Conservation (phyloP, 179 eudicot genomes). For the Patellifolia procumbens region DNA sequence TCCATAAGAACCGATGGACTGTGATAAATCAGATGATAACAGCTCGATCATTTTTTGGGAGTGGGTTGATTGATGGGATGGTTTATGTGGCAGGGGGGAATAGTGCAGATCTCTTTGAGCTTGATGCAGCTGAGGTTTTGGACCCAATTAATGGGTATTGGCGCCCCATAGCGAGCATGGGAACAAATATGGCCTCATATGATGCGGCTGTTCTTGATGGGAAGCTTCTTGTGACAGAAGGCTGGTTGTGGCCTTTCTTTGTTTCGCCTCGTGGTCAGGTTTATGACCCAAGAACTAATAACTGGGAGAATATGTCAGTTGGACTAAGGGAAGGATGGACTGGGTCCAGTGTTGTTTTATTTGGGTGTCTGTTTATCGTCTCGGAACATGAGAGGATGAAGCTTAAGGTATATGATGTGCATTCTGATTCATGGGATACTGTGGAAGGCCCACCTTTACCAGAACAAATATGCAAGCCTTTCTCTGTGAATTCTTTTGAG, state of each 20-base stretch:
- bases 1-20: conserved; percentile 73
- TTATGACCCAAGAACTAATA: conserved; percentile 70
- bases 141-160: conserved; percentile 61
- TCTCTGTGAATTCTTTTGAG: conserved; percentile 63
- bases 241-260: conserved; percentile 98
- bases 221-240: conserved; percentile 87
- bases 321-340: conserved; percentile 97
- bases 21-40: conserved; percentile 81
- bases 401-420: conserved; percentile 73
- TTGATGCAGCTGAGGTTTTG: conserved; percentile 76
- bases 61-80: conserved; percentile 80
- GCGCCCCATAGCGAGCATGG: conserved; percentile 68
- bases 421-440: conserved; percentile 71
- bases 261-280: conserved; percentile 84
- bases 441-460: conserved; percentile 84
- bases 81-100: conserved; percentile 92
- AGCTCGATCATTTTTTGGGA: conserved; percentile 78
- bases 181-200: conserved; percentile 77
- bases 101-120: conserved; percentile 70
- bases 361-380: conserved; percentile 76
- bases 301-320: conserved; percentile 78
- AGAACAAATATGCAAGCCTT: conserved; percentile 93
- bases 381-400: conserved; percentile 92
- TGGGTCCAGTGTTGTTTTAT: conserved; percentile 82
- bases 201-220: conserved; percentile 86